Evolutionary conservation across 768 basidiomycete genomes (phyloP).

Genomic region (Lyophyllum decastes): DNA sequence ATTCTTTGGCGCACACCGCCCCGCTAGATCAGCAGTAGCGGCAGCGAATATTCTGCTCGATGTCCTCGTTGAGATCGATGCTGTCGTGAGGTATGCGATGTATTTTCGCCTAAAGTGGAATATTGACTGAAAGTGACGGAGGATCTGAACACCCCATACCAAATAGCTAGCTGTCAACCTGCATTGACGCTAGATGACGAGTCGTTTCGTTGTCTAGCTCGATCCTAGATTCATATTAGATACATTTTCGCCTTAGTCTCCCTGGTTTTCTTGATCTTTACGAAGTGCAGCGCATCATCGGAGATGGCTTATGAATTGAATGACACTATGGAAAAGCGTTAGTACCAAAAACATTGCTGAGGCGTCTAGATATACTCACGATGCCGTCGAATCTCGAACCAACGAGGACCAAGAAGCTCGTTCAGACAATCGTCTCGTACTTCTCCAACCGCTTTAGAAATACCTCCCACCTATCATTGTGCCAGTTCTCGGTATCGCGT

Average conservation of each 20-base stretch:
- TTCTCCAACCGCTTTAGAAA: neutral
- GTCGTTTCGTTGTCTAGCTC: too few relatives aligned
- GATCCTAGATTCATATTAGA: too few relatives aligned
- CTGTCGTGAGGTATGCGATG: neutral
- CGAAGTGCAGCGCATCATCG: too few relatives aligned
- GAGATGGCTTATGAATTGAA: too few relatives aligned
- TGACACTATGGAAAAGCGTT: too few relatives aligned
- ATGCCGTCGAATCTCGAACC: too few relatives aligned
- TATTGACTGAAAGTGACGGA: neutral
- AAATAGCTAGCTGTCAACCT: neutral
- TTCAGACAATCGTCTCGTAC: neutral
- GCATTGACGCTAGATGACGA: too few relatives aligned
- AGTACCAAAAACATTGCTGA: too few relatives aligned
- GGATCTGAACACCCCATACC: neutral
- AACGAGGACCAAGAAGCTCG: too few relatives aligned
- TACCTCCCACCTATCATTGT: conserved; percentile 32
- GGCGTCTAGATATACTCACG: too few relatives aligned
- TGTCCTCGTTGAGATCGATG: conserved; percentile 5
- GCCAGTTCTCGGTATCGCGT: conserved; percentile 30
- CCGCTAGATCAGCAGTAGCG: neutral
- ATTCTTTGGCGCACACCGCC: neutral
- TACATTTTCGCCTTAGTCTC: too few relatives aligned
- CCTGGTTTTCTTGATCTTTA: too few relatives aligned
- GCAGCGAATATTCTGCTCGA: neutral
- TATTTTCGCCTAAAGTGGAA: neutral